Evolutionary conservation across 495 filamentous ascomycete genomes (phyloP).

Genomic region (Neurospora sp.): DNA sequence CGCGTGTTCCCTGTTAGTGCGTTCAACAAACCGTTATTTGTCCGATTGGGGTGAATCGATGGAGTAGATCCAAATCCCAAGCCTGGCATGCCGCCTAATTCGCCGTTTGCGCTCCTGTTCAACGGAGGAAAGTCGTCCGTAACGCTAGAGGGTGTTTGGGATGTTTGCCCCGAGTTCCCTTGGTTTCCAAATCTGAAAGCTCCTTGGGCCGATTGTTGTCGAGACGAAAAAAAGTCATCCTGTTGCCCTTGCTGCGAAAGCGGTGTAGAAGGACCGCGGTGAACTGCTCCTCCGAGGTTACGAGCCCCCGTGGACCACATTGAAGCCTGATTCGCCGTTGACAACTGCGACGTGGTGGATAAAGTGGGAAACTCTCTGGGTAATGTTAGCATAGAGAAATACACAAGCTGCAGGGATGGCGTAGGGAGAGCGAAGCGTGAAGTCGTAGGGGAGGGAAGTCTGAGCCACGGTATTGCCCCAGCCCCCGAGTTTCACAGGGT

Average conservation of each 20-base stretch:
- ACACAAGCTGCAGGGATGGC: neutral
- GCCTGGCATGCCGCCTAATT: conserved; percentile 58
- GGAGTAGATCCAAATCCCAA: conserved; percentile 48
- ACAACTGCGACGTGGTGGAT: conserved; percentile 57
- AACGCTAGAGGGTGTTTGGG: conserved; percentile 56
- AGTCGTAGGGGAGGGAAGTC: neutral
- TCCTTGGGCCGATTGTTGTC: conserved; percentile 47
- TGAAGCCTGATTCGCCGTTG: conserved; percentile 31
- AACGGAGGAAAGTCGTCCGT: conserved; percentile 82
- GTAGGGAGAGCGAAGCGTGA: neutral
- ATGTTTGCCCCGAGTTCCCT: conserved; percentile 42
- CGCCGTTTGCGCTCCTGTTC: conserved; percentile 59
- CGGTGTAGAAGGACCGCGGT: conserved; percentile 54
- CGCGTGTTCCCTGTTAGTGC: conserved; percentile 44
- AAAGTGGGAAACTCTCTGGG: conserved; percentile 75
- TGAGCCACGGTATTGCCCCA: neutral
- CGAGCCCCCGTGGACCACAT: conserved; percentile 53
- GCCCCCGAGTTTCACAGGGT: neutral
- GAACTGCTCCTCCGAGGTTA: conserved; percentile 44
- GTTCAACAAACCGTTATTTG: conserved; percentile 49
- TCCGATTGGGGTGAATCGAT: conserved; percentile 21
- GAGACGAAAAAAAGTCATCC: conserved; percentile 50
- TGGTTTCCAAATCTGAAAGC: conserved; percentile 48
- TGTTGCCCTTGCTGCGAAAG: conserved; percentile 45
- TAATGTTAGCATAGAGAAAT: neutral